phyloP scores from a whole-genome alignment of 352 stramenopile genomes.

The Phytophthora foliorum region DNA sequence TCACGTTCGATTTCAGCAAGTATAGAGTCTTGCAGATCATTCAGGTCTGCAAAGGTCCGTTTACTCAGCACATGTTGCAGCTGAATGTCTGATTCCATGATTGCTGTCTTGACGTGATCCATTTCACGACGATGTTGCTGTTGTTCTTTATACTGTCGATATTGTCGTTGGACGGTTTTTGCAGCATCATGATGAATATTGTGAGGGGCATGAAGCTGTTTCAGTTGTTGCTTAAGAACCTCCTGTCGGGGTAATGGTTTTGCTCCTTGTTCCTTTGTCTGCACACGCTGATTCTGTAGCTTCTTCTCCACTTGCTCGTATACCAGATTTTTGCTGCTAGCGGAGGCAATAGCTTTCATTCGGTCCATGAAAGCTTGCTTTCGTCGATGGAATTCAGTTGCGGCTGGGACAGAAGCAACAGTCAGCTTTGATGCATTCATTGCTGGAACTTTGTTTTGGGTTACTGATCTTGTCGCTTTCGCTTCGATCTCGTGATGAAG shows the following conservation, averaged over 20 bases:
- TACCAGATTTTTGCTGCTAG: conserved; percentile 76
- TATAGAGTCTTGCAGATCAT: conserved; percentile 42
- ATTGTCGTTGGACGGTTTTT: conserved; percentile 51
- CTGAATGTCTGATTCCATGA: conserved; percentile 46
- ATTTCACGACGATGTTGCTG: conserved; percentile 24
- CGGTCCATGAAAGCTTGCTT: conserved; percentile 80
- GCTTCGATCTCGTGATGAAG: not conserved
- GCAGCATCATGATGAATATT: conserved; percentile 57
- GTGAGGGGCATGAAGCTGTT: conserved; percentile 43
- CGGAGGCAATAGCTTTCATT: conserved; percentile 76
- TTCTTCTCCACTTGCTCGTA: conserved; percentile 79
- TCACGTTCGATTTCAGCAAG: conserved; percentile 54
- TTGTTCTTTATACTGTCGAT: conserved; percentile 45
- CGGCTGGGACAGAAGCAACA: conserved; percentile 21
- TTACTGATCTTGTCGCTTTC: not conserved
- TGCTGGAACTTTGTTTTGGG: not conserved
- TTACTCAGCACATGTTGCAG: conserved; percentile 51
- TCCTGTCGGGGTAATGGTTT: conserved; percentile 21
- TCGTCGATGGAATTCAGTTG: conserved; percentile 72
- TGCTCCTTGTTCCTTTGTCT: conserved; percentile 9
- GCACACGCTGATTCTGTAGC: conserved; percentile 35
- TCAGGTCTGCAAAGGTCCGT: conserved; percentile 55
- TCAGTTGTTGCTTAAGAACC: conserved; percentile 36
- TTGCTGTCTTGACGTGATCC: conserved; percentile 19
- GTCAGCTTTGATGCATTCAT: not conserved